Conservation (phyloP, 306 rosid genomes). For the Quercus engelmannii region DNA sequence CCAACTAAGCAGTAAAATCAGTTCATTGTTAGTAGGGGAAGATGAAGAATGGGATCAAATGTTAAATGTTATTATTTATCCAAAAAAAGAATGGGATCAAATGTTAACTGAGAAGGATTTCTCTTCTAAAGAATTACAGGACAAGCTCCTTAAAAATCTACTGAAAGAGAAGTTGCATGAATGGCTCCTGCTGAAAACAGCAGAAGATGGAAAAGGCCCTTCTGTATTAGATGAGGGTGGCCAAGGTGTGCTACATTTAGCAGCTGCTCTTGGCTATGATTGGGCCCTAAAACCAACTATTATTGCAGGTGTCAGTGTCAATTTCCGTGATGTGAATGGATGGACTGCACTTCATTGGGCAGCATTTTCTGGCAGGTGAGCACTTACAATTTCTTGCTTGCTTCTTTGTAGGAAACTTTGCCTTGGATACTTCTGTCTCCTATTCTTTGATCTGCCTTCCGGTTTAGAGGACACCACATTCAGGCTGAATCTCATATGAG, state of each 20-base stretch:
- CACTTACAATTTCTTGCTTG: constrained; percentile 6
- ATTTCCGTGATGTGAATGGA: constrained; percentile 85
- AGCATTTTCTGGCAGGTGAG: constrained; percentile 83
- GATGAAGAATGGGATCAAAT: constrained; percentile 44
- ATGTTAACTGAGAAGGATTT: constrained; percentile 45
- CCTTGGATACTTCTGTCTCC: not conserved
- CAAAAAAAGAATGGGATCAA: not conserved
- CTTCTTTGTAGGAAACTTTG: not conserved
- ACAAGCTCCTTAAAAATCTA: constrained; percentile 57
- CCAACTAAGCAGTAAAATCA: constrained; percentile 48
- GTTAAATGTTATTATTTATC: too few species aligned
- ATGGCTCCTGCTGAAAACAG: constrained; percentile 74
- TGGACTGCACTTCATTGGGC: constrained; percentile 99
- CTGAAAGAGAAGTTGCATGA: constrained; percentile 59
- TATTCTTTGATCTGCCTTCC: not conserved
- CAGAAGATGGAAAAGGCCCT: constrained; percentile 86
- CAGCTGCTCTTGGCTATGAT: constrained; percentile 83
- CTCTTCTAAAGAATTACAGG: constrained; percentile 50
- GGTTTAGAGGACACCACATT: not conserved
- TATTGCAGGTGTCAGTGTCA: constrained; percentile 74
- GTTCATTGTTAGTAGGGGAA: constrained; percentile 49
- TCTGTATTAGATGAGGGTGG: constrained; percentile 70
- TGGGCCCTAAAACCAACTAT: constrained; percentile 78
- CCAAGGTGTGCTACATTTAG: constrained; percentile 86
- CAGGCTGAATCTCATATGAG: not conserved